Conservation (phyloP, 495 filamentous ascomycete genomes). For the Friedmanniomyces endolithicus region DNA sequence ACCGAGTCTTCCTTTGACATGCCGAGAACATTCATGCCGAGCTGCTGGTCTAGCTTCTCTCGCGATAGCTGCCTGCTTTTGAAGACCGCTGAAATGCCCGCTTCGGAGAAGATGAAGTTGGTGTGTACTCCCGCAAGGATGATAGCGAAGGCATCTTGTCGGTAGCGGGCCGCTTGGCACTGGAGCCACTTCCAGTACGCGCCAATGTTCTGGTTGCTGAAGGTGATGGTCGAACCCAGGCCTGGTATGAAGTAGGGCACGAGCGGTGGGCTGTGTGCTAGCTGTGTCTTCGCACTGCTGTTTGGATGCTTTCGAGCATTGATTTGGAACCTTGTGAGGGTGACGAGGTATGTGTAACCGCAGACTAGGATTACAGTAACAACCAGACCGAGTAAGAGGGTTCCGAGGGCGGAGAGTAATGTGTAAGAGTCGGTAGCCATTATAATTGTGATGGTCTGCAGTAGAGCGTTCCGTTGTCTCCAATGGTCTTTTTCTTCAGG, state of each 20-base stretch:
- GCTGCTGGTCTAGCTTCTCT: conserved; percentile 2
- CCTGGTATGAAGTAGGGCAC: not conserved
- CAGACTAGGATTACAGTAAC: not conserved
- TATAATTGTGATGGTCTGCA: no score
- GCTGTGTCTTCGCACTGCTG: not conserved
- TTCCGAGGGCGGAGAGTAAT: not conserved
- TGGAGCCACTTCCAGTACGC: not conserved
- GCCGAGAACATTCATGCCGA: not conserved
- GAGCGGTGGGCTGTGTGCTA: not conserved
- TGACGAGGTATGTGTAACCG: not conserved
- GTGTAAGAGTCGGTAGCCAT: not conserved
- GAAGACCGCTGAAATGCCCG: not conserved
- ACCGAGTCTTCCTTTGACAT: conserved; percentile 3
- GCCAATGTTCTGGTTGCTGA: conserved; percentile 4
- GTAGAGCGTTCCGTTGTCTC: no score
- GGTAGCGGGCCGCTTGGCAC: not conserved
- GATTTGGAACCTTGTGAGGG: not conserved
- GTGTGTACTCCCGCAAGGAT: not conserved
- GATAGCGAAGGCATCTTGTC: not conserved
- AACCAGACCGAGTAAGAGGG: not conserved
- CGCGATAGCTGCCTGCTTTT: not conserved
- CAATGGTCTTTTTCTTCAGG: no score
- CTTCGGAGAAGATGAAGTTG: conserved; percentile 2
- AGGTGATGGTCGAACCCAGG: conserved; percentile 1
- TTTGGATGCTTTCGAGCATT: not conserved